Conservation (phyloP, 805 yeast species). For the Hanseniaspora valbyensis region DNA sequence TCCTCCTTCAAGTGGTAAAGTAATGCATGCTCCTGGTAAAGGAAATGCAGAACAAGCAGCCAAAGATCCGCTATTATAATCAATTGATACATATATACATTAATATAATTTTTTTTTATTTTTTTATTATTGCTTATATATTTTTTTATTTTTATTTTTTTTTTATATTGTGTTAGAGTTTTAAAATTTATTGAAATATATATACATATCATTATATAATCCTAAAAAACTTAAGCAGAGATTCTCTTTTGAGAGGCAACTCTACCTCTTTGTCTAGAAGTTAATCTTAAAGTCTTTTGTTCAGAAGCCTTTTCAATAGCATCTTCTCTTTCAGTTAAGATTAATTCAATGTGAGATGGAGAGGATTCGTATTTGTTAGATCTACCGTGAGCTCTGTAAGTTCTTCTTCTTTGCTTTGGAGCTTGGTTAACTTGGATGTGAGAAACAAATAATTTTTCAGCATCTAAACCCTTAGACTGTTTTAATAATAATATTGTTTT, state of each 20-base stretch:
- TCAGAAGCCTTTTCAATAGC: slow-evolving; percentile 85
- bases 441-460: slow-evolving; percentile 82
- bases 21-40: slow-evolving; percentile 15
- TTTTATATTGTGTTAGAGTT: slow-evolving; percentile 6
- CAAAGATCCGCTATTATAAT: not conserved
- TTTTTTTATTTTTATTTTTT: not conserved
- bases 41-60: slow-evolving; percentile 14
- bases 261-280: slow-evolving; percentile 88
- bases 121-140: not conserved
- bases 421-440: slow-evolving; percentile 99
- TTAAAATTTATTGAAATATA: slow-evolving; percentile 6
- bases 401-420: slow-evolving; percentile 99
- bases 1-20: slow-evolving; percentile 14
- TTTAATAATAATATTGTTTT: slow-evolving; percentile 15
- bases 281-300: slow-evolving; percentile 55
- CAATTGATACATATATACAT: not conserved
- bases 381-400: slow-evolving; percentile 99
- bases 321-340: slow-evolving; percentile 91
- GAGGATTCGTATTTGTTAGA: slow-evolving; percentile 97
- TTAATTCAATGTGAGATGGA: slow-evolving; percentile 98
- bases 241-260: slow-evolving; percentile 79
- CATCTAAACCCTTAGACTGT: slow-evolving; percentile 90
- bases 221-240: slow-evolving; percentile 40
- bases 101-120: not conserved
- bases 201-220: slow-evolving; percentile 5